Evolutionary conservation across 805 yeast genomes (phyloP).

Genomic region (Danielozyma ontarioensis): DNA sequence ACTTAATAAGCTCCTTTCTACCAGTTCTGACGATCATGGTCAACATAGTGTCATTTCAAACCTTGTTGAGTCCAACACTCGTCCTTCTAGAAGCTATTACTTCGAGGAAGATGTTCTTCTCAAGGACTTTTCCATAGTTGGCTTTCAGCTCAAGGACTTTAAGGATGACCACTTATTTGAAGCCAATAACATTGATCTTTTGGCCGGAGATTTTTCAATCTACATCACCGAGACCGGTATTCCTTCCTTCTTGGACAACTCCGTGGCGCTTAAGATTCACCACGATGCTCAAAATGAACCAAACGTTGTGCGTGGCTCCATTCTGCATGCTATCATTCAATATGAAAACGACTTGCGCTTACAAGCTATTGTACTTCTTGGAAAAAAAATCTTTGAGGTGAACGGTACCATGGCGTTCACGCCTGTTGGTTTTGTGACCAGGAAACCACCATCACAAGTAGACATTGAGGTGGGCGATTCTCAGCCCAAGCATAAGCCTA

Average conservation of each 20-base stretch:
- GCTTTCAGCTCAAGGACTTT: conserved; percentile 54
- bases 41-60: conserved; percentile 7
- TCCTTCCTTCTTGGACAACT: conserved; percentile 18
- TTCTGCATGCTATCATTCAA: conserved; percentile 5
- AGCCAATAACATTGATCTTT: conserved; percentile 13
- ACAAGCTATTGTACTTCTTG: conserved; percentile 19
- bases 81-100: conserved; percentile 48
- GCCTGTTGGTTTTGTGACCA: conserved; percentile 3
- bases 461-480: conserved; percentile 6
- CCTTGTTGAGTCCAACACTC: conserved; percentile 5
- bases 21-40: too few relatives aligned
- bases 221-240: conserved; percentile 7
- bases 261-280: conserved; percentile 9
- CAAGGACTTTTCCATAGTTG: conserved; percentile 55
- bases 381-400: conserved; percentile 15
- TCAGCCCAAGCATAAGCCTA: conserved; percentile 3
- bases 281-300: conserved; percentile 7
- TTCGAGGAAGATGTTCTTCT: conserved; percentile 62
- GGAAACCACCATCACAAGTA: conserved; percentile 5
- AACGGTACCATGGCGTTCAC: conserved; percentile 2
- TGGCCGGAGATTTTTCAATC: conserved; percentile 15
- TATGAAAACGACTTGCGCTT: conserved; percentile 26
- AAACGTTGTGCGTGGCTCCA: conserved; percentile 2
- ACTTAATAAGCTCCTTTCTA: not conserved
- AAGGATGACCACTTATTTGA: conserved; percentile 46